Percentiles rank a stretch among this genome's conserved stretches.
Conservation (phyloP, 768 basidiomycete genomes). For the Chalciporus pseudorubinellus region DNA sequence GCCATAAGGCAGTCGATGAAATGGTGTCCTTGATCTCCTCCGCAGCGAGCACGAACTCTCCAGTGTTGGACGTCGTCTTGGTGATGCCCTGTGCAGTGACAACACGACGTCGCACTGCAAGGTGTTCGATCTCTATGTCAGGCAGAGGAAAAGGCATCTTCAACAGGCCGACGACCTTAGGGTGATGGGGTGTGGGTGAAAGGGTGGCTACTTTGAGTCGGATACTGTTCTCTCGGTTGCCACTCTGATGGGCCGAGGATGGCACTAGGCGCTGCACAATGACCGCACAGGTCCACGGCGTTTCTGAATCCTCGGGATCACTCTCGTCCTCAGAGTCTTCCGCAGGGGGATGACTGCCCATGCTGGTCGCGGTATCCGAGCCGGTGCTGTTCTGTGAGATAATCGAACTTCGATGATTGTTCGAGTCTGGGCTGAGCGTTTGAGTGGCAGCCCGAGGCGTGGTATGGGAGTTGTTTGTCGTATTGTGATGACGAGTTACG, state of each 20-base stretch:
- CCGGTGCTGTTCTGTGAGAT: slow-evolving; percentile 40
- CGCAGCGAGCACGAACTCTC: slow-evolving; percentile 61
- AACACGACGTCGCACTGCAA: slow-evolving; percentile 52
- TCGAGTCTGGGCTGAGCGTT: slow-evolving; percentile 7
- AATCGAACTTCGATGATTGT: slow-evolving; percentile 38
- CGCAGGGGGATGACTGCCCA: slow-evolving; percentile 16
- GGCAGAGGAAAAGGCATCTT: slow-evolving; percentile 89
- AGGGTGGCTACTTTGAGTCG: slow-evolving; percentile 77
- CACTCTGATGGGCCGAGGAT: slow-evolving; percentile 6
- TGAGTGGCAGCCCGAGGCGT: slow-evolving; percentile 10
- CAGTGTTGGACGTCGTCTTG: slow-evolving; percentile 23
- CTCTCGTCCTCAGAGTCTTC: slow-evolving; percentile 73
- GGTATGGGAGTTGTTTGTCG: slow-evolving; percentile 2
- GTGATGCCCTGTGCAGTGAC: slow-evolving; percentile 29
- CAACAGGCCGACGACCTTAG: slow-evolving; percentile 88
- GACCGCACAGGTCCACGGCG: slow-evolving; percentile 91
- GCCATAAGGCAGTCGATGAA: slow-evolving; percentile 84
- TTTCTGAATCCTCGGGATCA: slow-evolving; percentile 95
- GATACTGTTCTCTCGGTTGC: slow-evolving; percentile 15
- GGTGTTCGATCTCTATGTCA: slow-evolving; percentile 68
- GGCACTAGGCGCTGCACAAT: slow-evolving; percentile 50
- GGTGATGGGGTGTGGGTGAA: slow-evolving; percentile 92
- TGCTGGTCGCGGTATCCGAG: slow-evolving; percentile 31
- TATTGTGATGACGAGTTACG: slow-evolving; percentile 15
- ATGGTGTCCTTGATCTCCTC: slow-evolving; percentile 95